Percentiles rank a stretch among this genome's conserved stretches.
Conservation (phyloP, 208 protist genomes). For the Leishmania braziliensis region DNA sequence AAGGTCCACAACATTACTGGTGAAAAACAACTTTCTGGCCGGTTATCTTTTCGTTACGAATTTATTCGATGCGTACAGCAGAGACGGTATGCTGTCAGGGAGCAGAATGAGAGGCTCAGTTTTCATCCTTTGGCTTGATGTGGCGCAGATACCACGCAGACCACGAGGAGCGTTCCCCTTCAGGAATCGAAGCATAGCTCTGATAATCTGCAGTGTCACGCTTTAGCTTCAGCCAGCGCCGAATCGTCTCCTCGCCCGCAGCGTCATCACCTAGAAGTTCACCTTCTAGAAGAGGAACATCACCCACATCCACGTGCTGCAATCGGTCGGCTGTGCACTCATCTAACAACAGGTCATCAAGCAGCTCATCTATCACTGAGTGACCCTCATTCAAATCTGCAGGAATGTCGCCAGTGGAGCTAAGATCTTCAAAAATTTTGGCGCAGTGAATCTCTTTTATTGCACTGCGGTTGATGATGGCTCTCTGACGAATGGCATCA, state of each 20-base stretch:
- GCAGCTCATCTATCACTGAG: conserved; percentile 16
- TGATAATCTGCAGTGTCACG: conserved; percentile 67
- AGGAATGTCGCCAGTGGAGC: not conserved
- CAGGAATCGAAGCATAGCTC: conserved; percentile 68
- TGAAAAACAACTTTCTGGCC: not conserved
- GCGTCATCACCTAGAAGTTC: conserved; percentile 49
- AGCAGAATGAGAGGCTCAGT: not conserved
- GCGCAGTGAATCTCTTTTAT: conserved; percentile 21
- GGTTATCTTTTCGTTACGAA: not conserved
- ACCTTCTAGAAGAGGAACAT: conserved; percentile 47
- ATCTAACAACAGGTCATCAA: conserved; percentile 40
- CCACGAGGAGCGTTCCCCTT: conserved; percentile 61
- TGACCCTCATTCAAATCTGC: not conserved
- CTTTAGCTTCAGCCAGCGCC: conserved; percentile 54
- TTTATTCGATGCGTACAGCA: conserved; percentile 8
- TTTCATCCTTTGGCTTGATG: conserved; percentile 33
- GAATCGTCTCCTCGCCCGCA: conserved; percentile 38
- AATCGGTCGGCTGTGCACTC: conserved; percentile 45
- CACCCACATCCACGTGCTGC: conserved; percentile 38
- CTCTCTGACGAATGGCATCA: conserved; percentile 57
- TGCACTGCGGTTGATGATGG: conserved; percentile 36
- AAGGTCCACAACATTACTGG: not conserved
- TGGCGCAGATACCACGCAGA: conserved; percentile 84
- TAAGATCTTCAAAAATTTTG: conserved; percentile 21
- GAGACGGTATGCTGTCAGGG: not conserved